phyloP scores from a whole-genome alignment of 2,329 filamentous ascomycete species.

The Chrysosporium queenslandicum region DNA sequence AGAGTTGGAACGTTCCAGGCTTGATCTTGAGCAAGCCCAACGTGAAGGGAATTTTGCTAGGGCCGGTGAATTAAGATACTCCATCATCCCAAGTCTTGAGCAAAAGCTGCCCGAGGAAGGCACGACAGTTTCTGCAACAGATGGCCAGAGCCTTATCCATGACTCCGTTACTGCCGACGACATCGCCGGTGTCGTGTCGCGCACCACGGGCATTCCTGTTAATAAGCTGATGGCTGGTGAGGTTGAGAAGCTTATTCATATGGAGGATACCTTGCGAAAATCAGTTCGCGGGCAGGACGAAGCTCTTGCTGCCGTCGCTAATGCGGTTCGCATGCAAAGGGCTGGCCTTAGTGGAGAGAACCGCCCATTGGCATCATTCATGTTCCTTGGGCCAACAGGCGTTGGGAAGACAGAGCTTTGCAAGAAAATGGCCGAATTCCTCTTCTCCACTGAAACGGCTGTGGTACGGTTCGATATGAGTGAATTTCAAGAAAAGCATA shows the following conservation, averaged over 20 bases:
- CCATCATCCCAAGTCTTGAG: constrained; percentile 73
- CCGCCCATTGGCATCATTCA: constrained; percentile 83
- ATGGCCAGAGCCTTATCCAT: constrained; percentile 60
- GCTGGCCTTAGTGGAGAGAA: constrained; percentile 88
- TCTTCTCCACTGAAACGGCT: constrained; percentile 85
- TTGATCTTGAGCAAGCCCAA: constrained; percentile 80
- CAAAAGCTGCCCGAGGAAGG: constrained; percentile 67
- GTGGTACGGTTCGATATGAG: constrained; percentile 96
- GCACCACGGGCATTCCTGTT: constrained; percentile 85
- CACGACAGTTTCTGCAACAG: constrained; percentile 32
- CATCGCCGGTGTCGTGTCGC: constrained; percentile 82
- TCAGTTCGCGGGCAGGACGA: constrained; percentile 90
- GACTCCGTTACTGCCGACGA: constrained; percentile 94
- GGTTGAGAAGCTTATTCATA: constrained; percentile 85
- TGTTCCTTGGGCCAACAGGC: constrained; percentile 94
- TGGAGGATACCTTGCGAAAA: constrained; percentile 80
- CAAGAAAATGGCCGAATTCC: constrained; percentile 86
- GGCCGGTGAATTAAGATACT: constrained; percentile 84
- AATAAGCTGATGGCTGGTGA: constrained; percentile 87
- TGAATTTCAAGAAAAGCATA: constrained; percentile 96
- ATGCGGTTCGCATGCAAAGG: constrained; percentile 87
- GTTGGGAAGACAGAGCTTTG: constrained; percentile 96
- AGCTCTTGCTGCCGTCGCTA: constrained; percentile 77
- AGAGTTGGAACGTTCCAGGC: constrained; percentile 72
- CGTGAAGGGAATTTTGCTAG: constrained; percentile 78